A percentile compares a stretch with the other conserved stretches of the same genome.
phyloP scores from a whole-genome alignment of 1,139 yeast species.

The Geotrichum candidum region DNA sequence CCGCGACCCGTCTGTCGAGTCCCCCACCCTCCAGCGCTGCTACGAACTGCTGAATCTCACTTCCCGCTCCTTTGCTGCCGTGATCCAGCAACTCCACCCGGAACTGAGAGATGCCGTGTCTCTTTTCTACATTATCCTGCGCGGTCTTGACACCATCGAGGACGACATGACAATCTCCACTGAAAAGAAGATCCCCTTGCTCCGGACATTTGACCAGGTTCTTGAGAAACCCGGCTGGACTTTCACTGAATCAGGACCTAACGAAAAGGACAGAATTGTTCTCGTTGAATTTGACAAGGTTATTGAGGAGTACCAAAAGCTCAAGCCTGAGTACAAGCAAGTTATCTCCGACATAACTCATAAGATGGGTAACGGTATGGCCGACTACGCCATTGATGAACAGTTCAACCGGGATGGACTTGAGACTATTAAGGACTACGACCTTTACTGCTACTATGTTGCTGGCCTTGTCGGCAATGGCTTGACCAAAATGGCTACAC shows the following conservation, averaged over 20 bases:
- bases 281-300: slow-evolving; percentile 68
- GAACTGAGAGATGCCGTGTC: slow-evolving; percentile 65
- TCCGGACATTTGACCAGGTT: slow-evolving; percentile 57
- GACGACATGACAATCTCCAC: slow-evolving; percentile 89
- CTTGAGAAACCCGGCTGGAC: slow-evolving; percentile 69
- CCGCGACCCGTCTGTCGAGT: slow-evolving; percentile 40
- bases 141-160: slow-evolving; percentile 94
- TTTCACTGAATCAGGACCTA: slow-evolving; percentile 57
- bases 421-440: slow-evolving; percentile 70
- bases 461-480: slow-evolving; percentile 99
- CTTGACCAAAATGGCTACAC: slow-evolving; percentile 63
- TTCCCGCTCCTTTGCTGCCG: slow-evolving; percentile 90
- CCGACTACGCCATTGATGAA: slow-evolving; percentile 78
- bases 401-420: slow-evolving; percentile 73
- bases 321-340: slow-evolving; percentile 71
- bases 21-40: slow-evolving; percentile 54
- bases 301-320: slow-evolving; percentile 61
- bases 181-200: slow-evolving; percentile 62
- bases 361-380: slow-evolving; percentile 97
- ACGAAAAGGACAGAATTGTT: slow-evolving; percentile 76
- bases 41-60: slow-evolving; percentile 62
- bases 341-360: slow-evolving; percentile 70
- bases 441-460: slow-evolving; percentile 90
- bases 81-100: slow-evolving; percentile 84
- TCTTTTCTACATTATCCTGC: slow-evolving; percentile 71